These are phyloP conservation scores for Geoglossum cookeanum DNA, from an alignment of 2,329 filamentous ascomycete genomes.

Conservation along the genomic window DNA sequence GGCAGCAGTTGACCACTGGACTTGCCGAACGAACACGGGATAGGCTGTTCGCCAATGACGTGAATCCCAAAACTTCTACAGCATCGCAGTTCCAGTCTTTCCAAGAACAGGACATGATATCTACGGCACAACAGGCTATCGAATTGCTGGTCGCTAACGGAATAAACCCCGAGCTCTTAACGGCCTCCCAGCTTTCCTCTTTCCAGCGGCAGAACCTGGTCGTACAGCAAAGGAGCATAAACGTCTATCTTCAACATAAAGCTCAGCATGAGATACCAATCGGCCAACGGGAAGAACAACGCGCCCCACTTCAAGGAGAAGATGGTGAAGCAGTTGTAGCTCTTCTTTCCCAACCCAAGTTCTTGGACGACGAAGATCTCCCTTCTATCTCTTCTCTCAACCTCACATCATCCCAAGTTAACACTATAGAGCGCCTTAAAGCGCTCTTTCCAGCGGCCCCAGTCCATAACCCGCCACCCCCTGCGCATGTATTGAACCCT, in stretches of 20 bases:
- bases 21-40: neutral
- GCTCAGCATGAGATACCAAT: slow-evolving; percentile 51
- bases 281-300: neutral
- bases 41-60: neutral
- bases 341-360: neutral
- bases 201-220: slow-evolving; percentile 30
- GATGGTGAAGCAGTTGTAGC: slow-evolving; percentile 1
- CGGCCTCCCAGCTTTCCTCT: slow-evolving; percentile 53
- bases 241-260: slow-evolving; percentile 70
- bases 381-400: neutral
- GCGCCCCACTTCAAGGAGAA: neutral
- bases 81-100: neutral
- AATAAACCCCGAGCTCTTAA: slow-evolving; percentile 57
- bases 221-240: slow-evolving; percentile 64
- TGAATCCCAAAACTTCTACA: neutral
- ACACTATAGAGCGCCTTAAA: neutral
- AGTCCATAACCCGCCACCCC: neutral
- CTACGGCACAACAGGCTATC: slow-evolving; percentile 8
- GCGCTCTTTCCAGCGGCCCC: neutral
- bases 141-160: slow-evolving; percentile 43
- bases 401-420: neutral
- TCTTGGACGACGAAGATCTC: neutral
- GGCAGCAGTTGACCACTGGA: neutral
- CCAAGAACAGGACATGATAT: neutral
- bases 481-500: neutral